A percentile compares a stretch with the other conserved stretches of the same genome.
These are phyloP conservation scores for Lichtheimia hyalospora DNA, from an alignment of 371 early-diverging fungal genomes.

Conservation along the genomic window DNA sequence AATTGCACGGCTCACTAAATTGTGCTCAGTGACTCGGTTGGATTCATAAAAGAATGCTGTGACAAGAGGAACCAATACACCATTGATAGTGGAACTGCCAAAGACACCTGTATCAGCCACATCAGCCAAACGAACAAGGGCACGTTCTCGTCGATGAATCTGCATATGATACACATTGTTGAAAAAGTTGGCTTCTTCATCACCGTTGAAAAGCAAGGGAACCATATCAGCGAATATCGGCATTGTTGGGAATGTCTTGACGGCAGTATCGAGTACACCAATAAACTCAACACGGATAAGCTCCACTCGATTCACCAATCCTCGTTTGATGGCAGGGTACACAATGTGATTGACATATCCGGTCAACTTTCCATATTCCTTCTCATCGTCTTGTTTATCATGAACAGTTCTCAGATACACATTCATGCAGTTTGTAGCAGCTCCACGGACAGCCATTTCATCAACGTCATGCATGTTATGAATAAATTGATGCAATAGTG, in stretches of 20 bases:
- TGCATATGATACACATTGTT: conserved; percentile 93
- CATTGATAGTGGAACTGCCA: conserved; percentile 58
- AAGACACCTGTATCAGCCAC: conserved; percentile 41
- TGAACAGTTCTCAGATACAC: conserved; percentile 61
- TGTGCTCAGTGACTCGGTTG: conserved; percentile 67
- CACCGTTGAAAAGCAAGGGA: conserved; percentile 57
- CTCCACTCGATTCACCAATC: conserved; percentile 59
- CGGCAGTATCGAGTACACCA: conserved; percentile 60
- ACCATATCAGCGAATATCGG: conserved; percentile 70
- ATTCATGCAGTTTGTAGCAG: conserved; percentile 71
- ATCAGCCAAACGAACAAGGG: conserved; percentile 76
- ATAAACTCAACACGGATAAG: conserved; percentile 75
- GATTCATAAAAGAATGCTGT: conserved; percentile 82
- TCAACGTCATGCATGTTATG: conserved; percentile 78
- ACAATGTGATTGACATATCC: conserved; percentile 62
- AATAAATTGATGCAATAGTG: conserved; percentile 86
- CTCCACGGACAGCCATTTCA: conserved; percentile 88
- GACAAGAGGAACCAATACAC: conserved; percentile 85
- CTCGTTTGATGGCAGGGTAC: conserved; percentile 77
- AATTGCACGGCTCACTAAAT: conserved; percentile 80
- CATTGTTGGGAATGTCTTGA: conserved; percentile 60
- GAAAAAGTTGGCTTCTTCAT: conserved; percentile 87
- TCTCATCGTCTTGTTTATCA: conserved; percentile 31
- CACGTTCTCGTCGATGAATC: conserved; percentile 85
- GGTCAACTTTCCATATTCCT: conserved; percentile 45